Base-by-base conservation (phyloP, 441 rosid species). In the Aleurites moluccanus region DNA sequence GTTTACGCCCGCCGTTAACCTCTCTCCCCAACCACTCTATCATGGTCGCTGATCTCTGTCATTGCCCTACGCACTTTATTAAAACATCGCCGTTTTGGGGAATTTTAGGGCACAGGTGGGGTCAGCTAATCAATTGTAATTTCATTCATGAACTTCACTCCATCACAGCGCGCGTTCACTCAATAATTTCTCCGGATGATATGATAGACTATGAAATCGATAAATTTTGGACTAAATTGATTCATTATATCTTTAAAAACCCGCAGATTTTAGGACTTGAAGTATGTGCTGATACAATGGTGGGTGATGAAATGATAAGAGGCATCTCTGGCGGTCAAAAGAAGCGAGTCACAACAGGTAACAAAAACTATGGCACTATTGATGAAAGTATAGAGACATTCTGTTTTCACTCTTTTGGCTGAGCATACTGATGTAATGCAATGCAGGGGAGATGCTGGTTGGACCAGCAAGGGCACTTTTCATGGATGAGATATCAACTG, bases 401-500 rank as follows among this genome's bases (percentile, higher is more conserved):
- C 1, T 38, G 1, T 38, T 38, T 38, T 38, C 40, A 38, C 40
- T 38, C 8, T 38, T 38, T 35, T 64, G 25, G 49, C 59, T 64
- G 50, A 57, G 11, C 0, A 66, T 75, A 38, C 2, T 59, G 49
- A 55, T 63, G 38, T 16, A 18, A 38, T 42, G 62, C 3, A 44
- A 52, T 66, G 35, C 59, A 86, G 92, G 92, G 40, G 94, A 90
- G 75, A 89, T 89, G 89, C 79, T 89, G 25, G 91, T 89, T 21
- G 90, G 92, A 40, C 92, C 88, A 0, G 86, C 85, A 67, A 78
- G 80, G 69, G 91, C 89, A 42, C 81, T 86, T 18, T 87, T 87
- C 78, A 87, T 87, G 92, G 91, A 89, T 57, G 92, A 87, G 77
- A 89, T 80, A 73, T 88, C 91, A 5, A 88, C 91, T 53, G 91